phyloP scores from a whole-genome alignment of 2,329 filamentous ascomycete genomes.

The Fusarium luffae region DNA sequence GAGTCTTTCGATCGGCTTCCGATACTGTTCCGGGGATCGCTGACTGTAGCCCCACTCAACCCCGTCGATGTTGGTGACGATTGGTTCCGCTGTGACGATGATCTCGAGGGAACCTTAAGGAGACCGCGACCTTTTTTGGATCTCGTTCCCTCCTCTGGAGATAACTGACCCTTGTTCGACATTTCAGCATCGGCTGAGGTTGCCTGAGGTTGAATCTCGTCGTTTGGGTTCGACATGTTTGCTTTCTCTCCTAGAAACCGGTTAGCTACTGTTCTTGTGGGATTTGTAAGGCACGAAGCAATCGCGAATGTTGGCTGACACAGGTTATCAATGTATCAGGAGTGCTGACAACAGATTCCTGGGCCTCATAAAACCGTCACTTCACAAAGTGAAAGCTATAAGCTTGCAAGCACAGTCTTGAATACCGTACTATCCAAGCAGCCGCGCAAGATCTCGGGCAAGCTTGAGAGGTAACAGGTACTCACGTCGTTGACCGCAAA shows the following conservation, averaged over 20 bases:
- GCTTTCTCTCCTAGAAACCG: constrained; percentile 36
- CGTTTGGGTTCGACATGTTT: constrained; percentile 48
- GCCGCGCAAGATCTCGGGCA: constrained; percentile 14
- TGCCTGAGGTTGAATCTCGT: constrained; percentile 52
- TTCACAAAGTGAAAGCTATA: not conserved
- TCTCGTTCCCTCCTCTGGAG: constrained; percentile 55
- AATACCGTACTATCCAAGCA: constrained; percentile 9
- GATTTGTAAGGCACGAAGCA: constrained; percentile 3
- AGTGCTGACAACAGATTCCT: not conserved
- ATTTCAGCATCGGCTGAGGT: constrained; percentile 51
- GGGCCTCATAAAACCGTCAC: not conserved
- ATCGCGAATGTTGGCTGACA: constrained; percentile 13
- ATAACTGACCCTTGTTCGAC: constrained; percentile 56
- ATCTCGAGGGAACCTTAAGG: constrained; percentile 70
- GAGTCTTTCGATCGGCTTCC: constrained; percentile 73
- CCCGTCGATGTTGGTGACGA: constrained; percentile 69
- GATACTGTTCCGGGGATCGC: constrained; percentile 70
- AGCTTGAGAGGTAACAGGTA: constrained; percentile 30
- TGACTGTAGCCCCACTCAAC: constrained; percentile 68
- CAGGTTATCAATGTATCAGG: not conserved
- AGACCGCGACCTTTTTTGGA: constrained; percentile 64
- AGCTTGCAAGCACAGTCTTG: not conserved
- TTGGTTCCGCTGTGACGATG: constrained; percentile 70
- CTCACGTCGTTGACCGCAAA: constrained; percentile 43
- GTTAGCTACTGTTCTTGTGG: constrained; percentile 34